Evolutionary conservation across 2,329 filamentous ascomycete species (phyloP), one percentile per base, ranked within the genome.

Genomic region (Epichloe glyceriae): DNA sequence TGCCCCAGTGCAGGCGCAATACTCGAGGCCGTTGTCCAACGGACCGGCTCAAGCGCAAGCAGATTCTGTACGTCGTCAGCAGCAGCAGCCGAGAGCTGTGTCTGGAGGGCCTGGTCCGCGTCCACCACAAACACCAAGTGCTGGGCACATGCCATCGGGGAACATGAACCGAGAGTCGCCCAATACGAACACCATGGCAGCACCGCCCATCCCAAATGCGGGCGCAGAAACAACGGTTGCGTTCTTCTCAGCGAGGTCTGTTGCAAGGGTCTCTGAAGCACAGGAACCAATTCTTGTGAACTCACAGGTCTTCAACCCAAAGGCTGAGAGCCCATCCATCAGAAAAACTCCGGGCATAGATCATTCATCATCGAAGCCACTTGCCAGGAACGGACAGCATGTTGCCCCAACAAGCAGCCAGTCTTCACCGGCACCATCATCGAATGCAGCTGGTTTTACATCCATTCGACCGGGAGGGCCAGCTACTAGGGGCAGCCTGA

Each of bases 341-440:
- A 80, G 88, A 54, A 90, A 91, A 63, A 96, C 91, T 0, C 85
- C 86, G 0, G 90, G 90, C 2, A 78, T 96, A 39, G 88, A 96
- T 60, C 88, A 94, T 61, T 81, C 71, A 20, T 83, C 80, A 48
- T 90, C 86, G 4, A 83, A 84, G 49, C 88, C 89, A 0, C 70
- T 95, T 2, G 76, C 75, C 4, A 78, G 75, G 54, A 74, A 72
- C 44, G 69, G 73, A 0, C 71, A 77, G 55, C 77, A 82, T 52
- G 69, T 80, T 0, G 63, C 73, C 1, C 71, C 74, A 1, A 45
- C 61, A n/a, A 60, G 51, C 55, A 63, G 58, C 54, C 64, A 67
- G 49, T 49, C 57, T 47, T 46, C 55, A 34, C 50, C 51, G 39
- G 53, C 54, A n/a, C 50, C 56, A 12, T 53, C 54, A n/a, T 49